These are phyloP conservation scores for Pilatotrama ljubarskyi DNA, from an alignment of 768 basidiomycete genomes.

Conservation along the genomic window DNA sequence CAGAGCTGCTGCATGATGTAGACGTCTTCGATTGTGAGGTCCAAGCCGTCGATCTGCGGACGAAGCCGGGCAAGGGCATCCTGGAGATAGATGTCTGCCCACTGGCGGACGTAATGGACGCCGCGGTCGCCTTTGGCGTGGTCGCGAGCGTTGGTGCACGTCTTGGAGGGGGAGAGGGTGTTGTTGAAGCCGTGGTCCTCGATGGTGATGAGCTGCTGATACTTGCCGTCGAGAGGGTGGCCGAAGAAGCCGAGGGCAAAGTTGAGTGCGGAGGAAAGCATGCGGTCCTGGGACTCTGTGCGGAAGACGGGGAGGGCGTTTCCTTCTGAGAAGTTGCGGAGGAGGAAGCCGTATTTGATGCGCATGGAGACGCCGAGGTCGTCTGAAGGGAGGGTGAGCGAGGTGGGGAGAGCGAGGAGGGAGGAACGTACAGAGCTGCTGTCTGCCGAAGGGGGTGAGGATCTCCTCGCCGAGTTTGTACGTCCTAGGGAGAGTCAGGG, in stretches of 20 bases:
- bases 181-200: constrained; percentile 48
- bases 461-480: constrained; percentile 90
- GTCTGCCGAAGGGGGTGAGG: constrained; percentile 84
- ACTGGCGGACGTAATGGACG: constrained; percentile 54
- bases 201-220: constrained; percentile 45
- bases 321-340: constrained; percentile 41
- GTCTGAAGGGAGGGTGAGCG: constrained; percentile 24
- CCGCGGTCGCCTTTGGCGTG: constrained; percentile 56
- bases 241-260: constrained; percentile 57
- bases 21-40: constrained; percentile 65
- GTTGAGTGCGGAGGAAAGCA: constrained; percentile 53
- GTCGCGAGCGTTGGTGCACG: constrained; percentile 68
- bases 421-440: constrained; percentile 68
- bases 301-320: constrained; percentile 50
- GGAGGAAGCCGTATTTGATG: constrained; percentile 44
- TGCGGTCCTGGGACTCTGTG: constrained; percentile 53
- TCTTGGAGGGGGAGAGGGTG: constrained; percentile 83
- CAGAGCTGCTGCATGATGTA: constrained; percentile 83
- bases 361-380: constrained; percentile 44
- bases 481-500: constrained; percentile 49
- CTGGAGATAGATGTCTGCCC: constrained; percentile 72
- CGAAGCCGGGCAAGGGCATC: constrained; percentile 63
- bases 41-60: constrained; percentile 56
- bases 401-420: neutral
- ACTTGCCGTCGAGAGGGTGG: constrained; percentile 44